phyloP scores from a whole-genome alignment of 2,329 filamentous ascomycete genomes.

The Colletotrichum cuscutae region DNA sequence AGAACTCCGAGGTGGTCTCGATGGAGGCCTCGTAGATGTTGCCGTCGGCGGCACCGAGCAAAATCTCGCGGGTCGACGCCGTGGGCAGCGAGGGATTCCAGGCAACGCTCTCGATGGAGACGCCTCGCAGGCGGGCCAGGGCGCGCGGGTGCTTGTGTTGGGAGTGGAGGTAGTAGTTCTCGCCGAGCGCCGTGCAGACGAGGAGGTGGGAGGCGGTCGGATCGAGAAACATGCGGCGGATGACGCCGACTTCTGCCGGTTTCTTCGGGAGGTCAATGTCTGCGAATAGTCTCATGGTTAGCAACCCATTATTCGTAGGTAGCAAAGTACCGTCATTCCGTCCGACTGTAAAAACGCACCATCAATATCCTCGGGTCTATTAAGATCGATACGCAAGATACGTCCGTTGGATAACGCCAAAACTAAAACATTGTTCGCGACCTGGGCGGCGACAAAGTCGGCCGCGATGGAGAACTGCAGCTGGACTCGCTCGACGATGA shows the following conservation, averaged over 20 bases:
- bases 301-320: not conserved
- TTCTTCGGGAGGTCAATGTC: conserved; percentile 98
- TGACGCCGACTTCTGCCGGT: conserved; percentile 88
- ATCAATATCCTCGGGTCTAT: conserved; percentile 95
- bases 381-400: conserved; percentile 92
- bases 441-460: conserved; percentile 95
- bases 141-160: conserved; percentile 90
- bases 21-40: conserved; percentile 96
- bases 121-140: conserved; percentile 83
- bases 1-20: conserved; percentile 94
- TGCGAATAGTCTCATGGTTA: conserved; percentile 49
- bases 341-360: conserved; percentile 57
- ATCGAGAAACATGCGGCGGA: conserved; percentile 96
- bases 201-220: conserved; percentile 95
- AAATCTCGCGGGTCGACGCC: conserved; percentile 92
- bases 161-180: conserved; percentile 98
- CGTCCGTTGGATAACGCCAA: conserved; percentile 91
- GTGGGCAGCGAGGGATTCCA: conserved; percentile 96
- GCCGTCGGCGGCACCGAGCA: conserved; percentile 91
- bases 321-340: conserved; percentile 23
- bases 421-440: conserved; percentile 96
- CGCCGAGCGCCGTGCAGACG: conserved; percentile 88
- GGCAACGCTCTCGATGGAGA: conserved; percentile 87
- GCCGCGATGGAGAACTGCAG: conserved; percentile 94
- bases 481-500: conserved; percentile 92